Evolutionary conservation across 2,329 filamentous ascomycete genomes (phyloP), one percentile per base, ranked within the genome.

Genomic region (Pseudopyricularia javanii): DNA sequence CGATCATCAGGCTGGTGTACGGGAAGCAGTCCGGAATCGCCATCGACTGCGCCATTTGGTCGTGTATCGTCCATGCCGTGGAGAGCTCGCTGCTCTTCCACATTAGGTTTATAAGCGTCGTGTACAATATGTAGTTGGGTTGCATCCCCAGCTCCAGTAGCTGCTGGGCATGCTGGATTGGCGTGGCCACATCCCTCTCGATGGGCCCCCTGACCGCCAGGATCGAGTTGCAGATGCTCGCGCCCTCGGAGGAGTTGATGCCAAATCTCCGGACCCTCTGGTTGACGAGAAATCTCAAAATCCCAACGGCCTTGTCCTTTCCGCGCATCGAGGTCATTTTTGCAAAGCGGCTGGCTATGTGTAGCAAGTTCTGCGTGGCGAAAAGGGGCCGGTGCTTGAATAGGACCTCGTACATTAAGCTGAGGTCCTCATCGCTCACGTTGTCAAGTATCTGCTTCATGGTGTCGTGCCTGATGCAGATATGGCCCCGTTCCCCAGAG

Each of bases 51-150:
- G 75, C 68, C 63, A 91, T 77, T 40, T 82, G 73, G 24, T 82
- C 72, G 59, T 84, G 81, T 50, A 91, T 75, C 40, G 78, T 73
- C 68, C 81, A 80, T 0, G 82, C 85, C 3, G 81, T 79, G 35
- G 76, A 70, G 7, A 79, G 64, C 58, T 88, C 79, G 11, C 77
- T 76, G n/a, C 74, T 78, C 54, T 81, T 72, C 59, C 86, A 79
- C 15, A 90, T 80, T 54, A 88, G 87, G 37, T 81, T 75, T 53
- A 96, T 78, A 54, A 89, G 69, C 47, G 85, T 74, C 15, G 85
- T 86, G 61, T 85, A 80, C 11, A 75, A 74, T 54, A 81, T 69
- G 14, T 79, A 67, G 57, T 87, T 85, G 24, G 86, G 80, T 20
- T 71, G 69, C 49, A 86, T 68, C 2, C 84, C 85, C n/a, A 75